Conservation (phyloP, 495 filamentous ascomycete genomes). For the Trichoderma asperelloides region DNA sequence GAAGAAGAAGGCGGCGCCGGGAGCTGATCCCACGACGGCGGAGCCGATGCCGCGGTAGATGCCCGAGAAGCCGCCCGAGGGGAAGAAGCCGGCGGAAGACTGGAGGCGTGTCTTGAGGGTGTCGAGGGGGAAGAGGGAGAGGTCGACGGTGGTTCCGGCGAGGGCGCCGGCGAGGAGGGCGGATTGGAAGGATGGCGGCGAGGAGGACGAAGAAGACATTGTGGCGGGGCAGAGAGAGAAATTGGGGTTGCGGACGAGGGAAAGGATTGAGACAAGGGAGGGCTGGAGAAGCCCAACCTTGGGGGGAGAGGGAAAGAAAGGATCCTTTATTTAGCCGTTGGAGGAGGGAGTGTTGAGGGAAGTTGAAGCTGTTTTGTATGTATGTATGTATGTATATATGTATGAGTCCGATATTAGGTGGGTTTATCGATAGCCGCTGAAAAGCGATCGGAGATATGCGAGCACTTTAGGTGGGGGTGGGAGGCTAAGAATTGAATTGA, state of each 20-base stretch:
- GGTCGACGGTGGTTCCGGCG: constrained; percentile 82
- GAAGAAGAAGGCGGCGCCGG: constrained; percentile 97
- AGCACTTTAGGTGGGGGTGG: not conserved
- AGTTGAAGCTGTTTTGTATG: not conserved
- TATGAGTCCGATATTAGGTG: not conserved
- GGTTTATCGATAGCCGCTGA: not conserved
- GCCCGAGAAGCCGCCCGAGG: constrained; percentile 64
- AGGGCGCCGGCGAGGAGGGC: constrained; percentile 63
- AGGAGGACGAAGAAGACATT: constrained; percentile 7
- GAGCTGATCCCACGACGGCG: constrained; percentile 81
- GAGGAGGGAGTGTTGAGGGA: not conserved
- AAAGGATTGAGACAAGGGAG: not conserved
- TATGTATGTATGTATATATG: not conserved
- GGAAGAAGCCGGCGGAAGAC: constrained; percentile 68
- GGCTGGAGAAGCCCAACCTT: not conserved
- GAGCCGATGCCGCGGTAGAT: constrained; percentile 64
- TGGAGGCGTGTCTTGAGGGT: constrained; percentile 91
- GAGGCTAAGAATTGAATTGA: not conserved
- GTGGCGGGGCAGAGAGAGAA: constrained; percentile 3
- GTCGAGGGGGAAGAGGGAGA: constrained; percentile 85
- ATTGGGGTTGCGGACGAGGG: not conserved
- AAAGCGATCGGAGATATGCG: not conserved
- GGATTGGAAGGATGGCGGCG: constrained; percentile 37
- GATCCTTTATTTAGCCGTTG: not conserved
- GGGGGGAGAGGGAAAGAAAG: not conserved